These are phyloP conservation scores for Boehmeria nivea DNA, from an alignment of 306 rosid genomes.

Conservation along the genomic window DNA sequence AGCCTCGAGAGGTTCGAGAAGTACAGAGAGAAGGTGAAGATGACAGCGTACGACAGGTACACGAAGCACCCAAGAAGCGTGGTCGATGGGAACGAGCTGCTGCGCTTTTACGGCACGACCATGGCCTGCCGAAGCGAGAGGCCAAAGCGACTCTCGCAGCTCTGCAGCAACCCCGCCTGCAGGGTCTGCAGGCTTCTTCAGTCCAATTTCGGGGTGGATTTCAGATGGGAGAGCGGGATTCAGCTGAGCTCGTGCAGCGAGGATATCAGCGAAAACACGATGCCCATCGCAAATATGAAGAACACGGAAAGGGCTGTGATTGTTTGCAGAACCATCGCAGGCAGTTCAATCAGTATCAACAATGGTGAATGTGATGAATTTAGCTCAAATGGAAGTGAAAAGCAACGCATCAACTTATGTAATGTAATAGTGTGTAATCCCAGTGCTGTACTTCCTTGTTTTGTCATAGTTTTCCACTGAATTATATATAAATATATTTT, in stretches of 20 bases:
- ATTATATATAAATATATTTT: not conserved
- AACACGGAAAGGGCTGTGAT: slow-evolving; percentile 49
- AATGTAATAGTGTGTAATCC: slow-evolving; percentile 39
- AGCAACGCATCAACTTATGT: slow-evolving; percentile 30
- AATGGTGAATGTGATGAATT: slow-evolving; percentile 25
- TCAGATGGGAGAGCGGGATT: slow-evolving; percentile 16
- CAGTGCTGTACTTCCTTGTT: slow-evolving; percentile 69
- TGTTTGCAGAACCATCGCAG: slow-evolving; percentile 70
- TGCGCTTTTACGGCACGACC: slow-evolving; percentile 51
- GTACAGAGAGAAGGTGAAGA: slow-evolving; percentile 66
- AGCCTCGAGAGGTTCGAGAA: slow-evolving; percentile 48
- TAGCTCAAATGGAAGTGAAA: slow-evolving; percentile 20
- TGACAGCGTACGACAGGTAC: slow-evolving; percentile 25
- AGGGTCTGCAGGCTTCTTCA: slow-evolving; percentile 49
- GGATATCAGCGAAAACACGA: slow-evolving; percentile 20
- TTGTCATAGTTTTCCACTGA: slow-evolving; percentile 55
- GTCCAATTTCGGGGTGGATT: slow-evolving; percentile 33
- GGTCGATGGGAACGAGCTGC: slow-evolving; percentile 65
- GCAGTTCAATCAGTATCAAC: slow-evolving; percentile 26
- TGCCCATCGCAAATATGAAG: slow-evolving; percentile 21
- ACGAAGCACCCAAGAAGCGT: slow-evolving; percentile 51
- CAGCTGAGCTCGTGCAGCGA: slow-evolving; percentile 30
- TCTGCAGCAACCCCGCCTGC: slow-evolving; percentile 44
- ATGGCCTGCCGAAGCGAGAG: slow-evolving; percentile 43
- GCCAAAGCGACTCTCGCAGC: slow-evolving; percentile 33